Percentiles rank a stretch among this genome's conserved stretches.
These are phyloP conservation scores for Pleodorina starrii DNA, from an alignment of 139 green algal species.

Conservation along the genomic window DNA sequence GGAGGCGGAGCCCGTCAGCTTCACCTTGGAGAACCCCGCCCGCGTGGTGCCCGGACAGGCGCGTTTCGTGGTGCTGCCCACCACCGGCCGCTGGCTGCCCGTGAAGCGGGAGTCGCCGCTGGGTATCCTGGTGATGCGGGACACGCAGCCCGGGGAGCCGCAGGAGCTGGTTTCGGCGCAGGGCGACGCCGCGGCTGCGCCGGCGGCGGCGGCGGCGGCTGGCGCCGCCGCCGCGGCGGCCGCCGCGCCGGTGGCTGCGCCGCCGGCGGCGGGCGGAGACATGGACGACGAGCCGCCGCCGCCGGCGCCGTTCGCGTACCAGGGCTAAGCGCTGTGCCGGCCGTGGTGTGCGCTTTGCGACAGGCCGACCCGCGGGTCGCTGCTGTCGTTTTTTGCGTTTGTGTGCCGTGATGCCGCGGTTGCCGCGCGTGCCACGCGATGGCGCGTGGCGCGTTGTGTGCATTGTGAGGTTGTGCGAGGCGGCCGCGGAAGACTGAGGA, in stretches of 20 bases:
- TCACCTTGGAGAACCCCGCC: constrained; percentile 86
- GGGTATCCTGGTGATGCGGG: constrained; percentile 73
- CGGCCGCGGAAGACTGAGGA: no score
- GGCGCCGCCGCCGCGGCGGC: constrained; percentile 39
- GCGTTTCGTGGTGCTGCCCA: constrained; percentile 45
- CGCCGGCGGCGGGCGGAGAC: constrained; percentile 19
- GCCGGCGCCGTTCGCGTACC: constrained; percentile 88
- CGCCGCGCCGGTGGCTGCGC: constrained; percentile 35
- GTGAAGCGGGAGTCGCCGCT: background rate
- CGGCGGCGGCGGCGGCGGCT: constrained; percentile 22
- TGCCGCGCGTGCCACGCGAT: no score
- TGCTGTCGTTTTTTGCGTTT: no score
- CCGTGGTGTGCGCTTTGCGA: no score
- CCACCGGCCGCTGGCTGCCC: constrained; percentile 24
- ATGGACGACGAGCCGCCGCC: constrained; percentile 82
- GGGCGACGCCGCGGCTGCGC: background rate
- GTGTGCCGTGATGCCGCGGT: no score
- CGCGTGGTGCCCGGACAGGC: constrained; percentile 83
- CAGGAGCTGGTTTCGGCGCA: constrained; percentile 56
- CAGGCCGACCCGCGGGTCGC: no score
- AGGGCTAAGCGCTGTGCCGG: no score
- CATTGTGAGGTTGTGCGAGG: no score
- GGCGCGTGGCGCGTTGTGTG: no score
- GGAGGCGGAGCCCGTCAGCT: constrained; percentile 77
- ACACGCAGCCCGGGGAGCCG: constrained; percentile 61